A percentile compares a stretch with the other conserved stretches of the same genome.
Conservation (phyloP, 352 stramenopile species). For the Hyaloperonospora arabidopsidis region DNA sequence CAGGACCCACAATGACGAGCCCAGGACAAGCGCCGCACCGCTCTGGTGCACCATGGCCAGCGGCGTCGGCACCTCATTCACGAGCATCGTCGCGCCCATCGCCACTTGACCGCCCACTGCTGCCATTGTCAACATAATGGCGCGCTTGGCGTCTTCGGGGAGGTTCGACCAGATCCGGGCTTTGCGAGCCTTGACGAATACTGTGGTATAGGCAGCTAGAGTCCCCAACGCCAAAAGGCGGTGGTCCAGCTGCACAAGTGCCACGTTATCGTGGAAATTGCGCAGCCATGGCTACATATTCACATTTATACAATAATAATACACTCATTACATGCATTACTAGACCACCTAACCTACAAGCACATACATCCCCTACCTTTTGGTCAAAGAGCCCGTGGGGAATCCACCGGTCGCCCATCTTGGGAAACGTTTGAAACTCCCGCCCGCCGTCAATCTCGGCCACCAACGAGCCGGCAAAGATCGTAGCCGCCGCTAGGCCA, state of each 20-base stretch:
- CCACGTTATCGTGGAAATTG: constrained; percentile 96
- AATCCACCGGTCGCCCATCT: constrained; percentile 88
- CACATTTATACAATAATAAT: neutral
- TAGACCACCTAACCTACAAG: neutral
- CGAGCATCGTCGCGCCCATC: constrained; percentile 90
- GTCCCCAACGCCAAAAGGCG: constrained; percentile 88
- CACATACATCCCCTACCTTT: constrained; percentile 17
- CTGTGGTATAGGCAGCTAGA: constrained; percentile 40
- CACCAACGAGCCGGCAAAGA: constrained; percentile 54
- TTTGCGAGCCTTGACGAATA: constrained; percentile 55
- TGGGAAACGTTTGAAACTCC: constrained; percentile 95
- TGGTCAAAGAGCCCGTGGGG: constrained; percentile 63
- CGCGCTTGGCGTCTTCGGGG: constrained; percentile 45
- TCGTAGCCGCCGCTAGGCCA: constrained; percentile 31
- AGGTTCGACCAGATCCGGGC: constrained; percentile 60
- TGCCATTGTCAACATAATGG: constrained; percentile 45
- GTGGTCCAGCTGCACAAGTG: constrained; percentile 95
- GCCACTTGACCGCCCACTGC: constrained; percentile 57
- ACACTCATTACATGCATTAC: neutral
- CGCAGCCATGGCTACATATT: constrained; percentile 33
- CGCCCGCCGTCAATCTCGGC: constrained; percentile 94
- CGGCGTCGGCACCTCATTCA: constrained; percentile 91
- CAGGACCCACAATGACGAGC: constrained; percentile 58
- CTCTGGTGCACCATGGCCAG: constrained; percentile 91
- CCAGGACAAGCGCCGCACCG: constrained; percentile 43